Evolutionary conservation across 208 protist species (phyloP), one percentile per base, ranked within the genome.

Genomic region (Blastocrithidia nonstop): DNA sequence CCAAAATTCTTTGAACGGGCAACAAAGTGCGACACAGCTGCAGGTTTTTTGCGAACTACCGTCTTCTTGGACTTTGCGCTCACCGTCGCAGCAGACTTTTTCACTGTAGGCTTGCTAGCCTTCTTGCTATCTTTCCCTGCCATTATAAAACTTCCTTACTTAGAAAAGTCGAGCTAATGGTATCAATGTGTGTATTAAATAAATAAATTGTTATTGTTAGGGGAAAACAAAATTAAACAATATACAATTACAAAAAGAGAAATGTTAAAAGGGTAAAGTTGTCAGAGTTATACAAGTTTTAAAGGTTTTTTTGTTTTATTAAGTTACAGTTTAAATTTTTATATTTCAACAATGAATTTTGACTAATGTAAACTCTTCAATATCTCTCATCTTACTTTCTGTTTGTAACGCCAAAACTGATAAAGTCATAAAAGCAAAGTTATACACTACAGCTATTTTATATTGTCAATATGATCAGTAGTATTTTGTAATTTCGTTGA

Each of bases 121-220:
- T 11, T 35, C 29, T 11, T n/a, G 11, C 11, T 11, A n/a, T 11
- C 29, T n/a, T 35, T 35, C 11, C 29, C 11, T 35, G 29, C 29
- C n/a, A n/a, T n/a, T n/a, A n/a, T n/a, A n/a, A n/a, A 45, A 74
- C 70, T 71, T 90, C 81, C 81, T 90, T 90, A 38, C 80, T 75
- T 59, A 75, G 68, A 74, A 89, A 84, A 48, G 9, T 57, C 25
- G 9, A 35, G 15, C 15, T 16, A 16, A 40, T 61, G 20, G 31
- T 24, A 40, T 3, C n/a, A 3, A n/a, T 28, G 15, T n/a, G 32
- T 11, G 26, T 1, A 27, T 7, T 20, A 35, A 3, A 25, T 22
- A 54, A 2, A 52, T 17, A 6, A 50, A 50, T 3, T 23, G 20
- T 51, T 51, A 21, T 13, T 21, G 22, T n/a, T 37, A 21, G 27